Evolutionary conservation across 306 rosid genomes (phyloP), one percentile per base, ranked within the genome.

Genomic region (Cicer judaicum): DNA sequence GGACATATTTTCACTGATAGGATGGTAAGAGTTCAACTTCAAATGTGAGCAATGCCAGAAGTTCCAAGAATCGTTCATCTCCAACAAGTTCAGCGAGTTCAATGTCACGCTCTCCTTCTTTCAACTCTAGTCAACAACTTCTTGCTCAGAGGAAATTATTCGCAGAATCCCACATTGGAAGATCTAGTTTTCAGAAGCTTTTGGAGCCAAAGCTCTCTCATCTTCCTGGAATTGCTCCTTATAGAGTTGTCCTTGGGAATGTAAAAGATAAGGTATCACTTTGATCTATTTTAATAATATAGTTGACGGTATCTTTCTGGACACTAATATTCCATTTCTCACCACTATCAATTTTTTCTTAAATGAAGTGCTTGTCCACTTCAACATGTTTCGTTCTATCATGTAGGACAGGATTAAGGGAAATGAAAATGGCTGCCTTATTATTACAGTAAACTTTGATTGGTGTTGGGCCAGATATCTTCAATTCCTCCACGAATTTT

Each of bases 171-270:
- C 89, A 87, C 63, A 75, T 66, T 5, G 97, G 97, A 81, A 84
- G 84, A 79, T 74, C 93, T 67, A 90, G 92, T 85, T 90, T 92
- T 75, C 89, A 86, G 50, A 92, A 90, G 88, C 98, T 92, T 80
- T 83, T 92, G 84, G 98, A 92, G 82, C 98, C 98, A 70, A 84
- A 74, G 70, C 84, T 80, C 54, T 85, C 90, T 76, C 88, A 76
- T 59, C 75, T 74, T 77, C 83, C 98, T 59, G 89, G 86, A 74
- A 82, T 90, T 56, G 85, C 94, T 77, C 96, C 98, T 52, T 92
- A 92, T 55, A 88, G 96, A 74, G 78, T 92, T 72, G 88, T 92
- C 47, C 89, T 92, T 3, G 92, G 92, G 16, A 55, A 80, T 86
- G 82, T 92, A 65, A 90, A 87, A 80, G 94, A 92, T 19, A 92